These are phyloP conservation scores for Phytophthora colocasiae DNA, from an alignment of 352 stramenopile genomes.

Conservation along the genomic window DNA sequence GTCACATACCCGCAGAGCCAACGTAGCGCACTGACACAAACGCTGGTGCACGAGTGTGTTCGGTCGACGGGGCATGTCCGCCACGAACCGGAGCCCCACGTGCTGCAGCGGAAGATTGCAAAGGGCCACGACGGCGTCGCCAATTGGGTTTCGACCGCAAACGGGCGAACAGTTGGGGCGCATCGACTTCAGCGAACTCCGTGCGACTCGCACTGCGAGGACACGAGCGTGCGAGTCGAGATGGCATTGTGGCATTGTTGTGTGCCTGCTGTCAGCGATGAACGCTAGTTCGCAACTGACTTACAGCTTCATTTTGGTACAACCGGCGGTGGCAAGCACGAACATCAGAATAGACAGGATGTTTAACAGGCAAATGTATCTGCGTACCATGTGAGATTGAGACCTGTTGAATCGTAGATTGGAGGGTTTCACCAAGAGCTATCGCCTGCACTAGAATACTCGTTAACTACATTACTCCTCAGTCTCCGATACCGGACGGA, in stretches of 20 bases:
- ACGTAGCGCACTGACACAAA: constrained; percentile 18
- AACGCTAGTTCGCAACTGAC: neutral
- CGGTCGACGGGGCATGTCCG: constrained; percentile 17
- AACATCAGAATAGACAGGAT: too few relatives aligned
- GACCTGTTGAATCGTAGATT: too few relatives aligned
- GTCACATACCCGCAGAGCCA: neutral
- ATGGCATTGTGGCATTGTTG: constrained; percentile 27
- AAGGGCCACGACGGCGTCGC: constrained; percentile 10
- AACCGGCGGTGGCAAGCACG: neutral
- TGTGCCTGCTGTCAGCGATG: constrained; percentile 3
- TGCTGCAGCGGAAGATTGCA: constrained; percentile 30
- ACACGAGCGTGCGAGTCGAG: constrained; percentile 8
- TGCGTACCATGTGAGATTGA: too few relatives aligned
- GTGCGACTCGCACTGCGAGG: too few relatives aligned
- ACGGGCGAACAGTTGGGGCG: constrained; percentile 15
- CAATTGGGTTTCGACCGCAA: constrained; percentile 12
- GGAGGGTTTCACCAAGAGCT: neutral
- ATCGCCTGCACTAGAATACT: neutral
- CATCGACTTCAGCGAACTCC: constrained; percentile 10
- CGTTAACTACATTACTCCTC: neutral
- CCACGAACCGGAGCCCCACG: constrained; percentile 18
- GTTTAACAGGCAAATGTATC: too few relatives aligned
- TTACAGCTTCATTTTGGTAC: neutral
- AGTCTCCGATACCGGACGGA: neutral
- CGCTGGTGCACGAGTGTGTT: constrained; percentile 14